Conservation (phyloP, 2,329 filamentous ascomycete genomes). For the Septoria linicola region DNA sequence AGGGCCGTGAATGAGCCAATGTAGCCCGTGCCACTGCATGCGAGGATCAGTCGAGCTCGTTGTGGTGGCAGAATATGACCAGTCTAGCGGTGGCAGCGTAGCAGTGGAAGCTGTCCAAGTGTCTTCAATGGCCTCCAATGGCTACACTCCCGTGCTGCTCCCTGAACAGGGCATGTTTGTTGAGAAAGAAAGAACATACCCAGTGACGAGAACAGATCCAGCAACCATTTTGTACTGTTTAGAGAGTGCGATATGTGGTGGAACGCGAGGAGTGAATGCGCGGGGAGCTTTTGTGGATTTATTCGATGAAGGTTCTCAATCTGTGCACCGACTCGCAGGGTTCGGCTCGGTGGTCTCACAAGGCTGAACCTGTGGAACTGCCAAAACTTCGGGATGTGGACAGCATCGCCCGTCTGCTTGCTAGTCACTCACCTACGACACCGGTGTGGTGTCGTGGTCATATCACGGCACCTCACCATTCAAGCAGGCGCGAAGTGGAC, state of each 20-base stretch:
- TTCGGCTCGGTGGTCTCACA: constrained; percentile 5
- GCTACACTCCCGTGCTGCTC: too few species aligned
- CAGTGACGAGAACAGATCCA: constrained; percentile 30
- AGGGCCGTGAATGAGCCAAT: constrained; percentile 97
- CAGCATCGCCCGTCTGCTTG: background rate
- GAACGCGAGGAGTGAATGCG: background rate
- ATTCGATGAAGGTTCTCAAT: background rate
- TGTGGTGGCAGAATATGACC: too few species aligned
- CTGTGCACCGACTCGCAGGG: background rate
- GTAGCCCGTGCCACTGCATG: constrained; percentile 91
- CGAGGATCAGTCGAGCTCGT: too few species aligned
- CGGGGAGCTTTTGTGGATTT: constrained; percentile 4
- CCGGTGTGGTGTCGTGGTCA: too few species aligned
- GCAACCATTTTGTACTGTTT: constrained; percentile 26
- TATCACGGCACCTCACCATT: too few species aligned
- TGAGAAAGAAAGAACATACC: constrained; percentile 20
- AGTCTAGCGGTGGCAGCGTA: too few species aligned
- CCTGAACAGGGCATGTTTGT: too few species aligned
- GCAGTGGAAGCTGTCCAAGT: too few species aligned
- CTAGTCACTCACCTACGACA: too few species aligned
- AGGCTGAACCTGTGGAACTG: constrained; percentile 6
- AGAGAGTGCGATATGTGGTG: background rate
- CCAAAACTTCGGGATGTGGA: constrained; percentile 13
- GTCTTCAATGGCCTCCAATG: too few species aligned
- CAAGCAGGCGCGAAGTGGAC: too few species aligned